phyloP scores from a whole-genome alignment of 805 yeast genomes.

The Metschnikowia noctiluminum region DNA sequence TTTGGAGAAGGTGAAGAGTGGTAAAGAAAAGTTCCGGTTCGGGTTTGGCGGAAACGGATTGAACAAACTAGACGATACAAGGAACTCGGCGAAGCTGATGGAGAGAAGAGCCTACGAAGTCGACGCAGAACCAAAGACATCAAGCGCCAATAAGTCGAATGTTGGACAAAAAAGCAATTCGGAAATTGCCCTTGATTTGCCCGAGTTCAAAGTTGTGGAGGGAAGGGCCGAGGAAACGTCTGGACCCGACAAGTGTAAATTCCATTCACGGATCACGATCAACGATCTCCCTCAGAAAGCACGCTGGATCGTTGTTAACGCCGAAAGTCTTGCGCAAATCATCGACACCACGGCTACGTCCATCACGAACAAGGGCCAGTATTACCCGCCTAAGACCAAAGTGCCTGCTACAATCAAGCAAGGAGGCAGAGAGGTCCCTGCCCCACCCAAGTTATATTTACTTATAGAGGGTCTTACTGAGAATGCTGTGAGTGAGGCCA shows the following conservation, averaged over 20 bases:
- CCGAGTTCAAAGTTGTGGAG: constrained; percentile 47
- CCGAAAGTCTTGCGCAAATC: constrained; percentile 58
- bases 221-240: constrained; percentile 52
- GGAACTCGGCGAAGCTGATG: constrained; percentile 48
- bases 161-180: neutral
- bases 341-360: constrained; percentile 72
- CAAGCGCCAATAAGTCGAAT: neutral
- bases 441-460: constrained; percentile 73
- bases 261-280: constrained; percentile 66
- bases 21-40: constrained; percentile 58
- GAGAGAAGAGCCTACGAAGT: constrained; percentile 49
- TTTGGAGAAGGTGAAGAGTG: constrained; percentile 57
- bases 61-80: constrained; percentile 64
- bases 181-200: constrained; percentile 22
- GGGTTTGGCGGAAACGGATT: constrained; percentile 96
- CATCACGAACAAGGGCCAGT: constrained; percentile 79
- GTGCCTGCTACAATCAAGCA: constrained; percentile 54
- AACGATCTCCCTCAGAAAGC: constrained; percentile 84
- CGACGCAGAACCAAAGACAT: constrained; percentile 14
- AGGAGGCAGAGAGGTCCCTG: constrained; percentile 40
- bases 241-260: constrained; percentile 53
- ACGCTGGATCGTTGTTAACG: constrained; percentile 72
- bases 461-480: constrained; percentile 74
- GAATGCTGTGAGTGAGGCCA: constrained; percentile 55
- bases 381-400: constrained; percentile 41